These are phyloP conservation scores for Eruca vesicaria DNA, from an alignment of 441 rosid genomes.

Conservation along the genomic window DNA sequence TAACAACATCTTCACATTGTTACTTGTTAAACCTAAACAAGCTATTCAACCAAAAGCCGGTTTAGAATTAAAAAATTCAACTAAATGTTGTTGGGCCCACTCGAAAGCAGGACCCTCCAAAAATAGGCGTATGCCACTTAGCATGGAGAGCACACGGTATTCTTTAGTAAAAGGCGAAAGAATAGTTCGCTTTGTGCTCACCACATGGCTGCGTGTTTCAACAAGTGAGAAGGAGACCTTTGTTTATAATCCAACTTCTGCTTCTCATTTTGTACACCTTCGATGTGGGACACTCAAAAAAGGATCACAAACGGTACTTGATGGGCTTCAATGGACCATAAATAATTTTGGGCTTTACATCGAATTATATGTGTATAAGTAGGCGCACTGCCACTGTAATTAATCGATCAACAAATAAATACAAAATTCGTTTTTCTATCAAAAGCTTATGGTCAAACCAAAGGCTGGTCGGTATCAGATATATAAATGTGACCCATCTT, in stretches of 20 bases:
- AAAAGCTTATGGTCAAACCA: conserved; percentile 37
- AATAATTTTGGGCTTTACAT: neutral
- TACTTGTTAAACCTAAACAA: no score
- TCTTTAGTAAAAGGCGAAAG: conserved; percentile 81
- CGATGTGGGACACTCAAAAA: neutral
- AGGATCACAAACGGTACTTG: neutral
- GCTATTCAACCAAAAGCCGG: neutral
- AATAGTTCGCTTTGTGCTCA: conserved; percentile 70
- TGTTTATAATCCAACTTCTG: neutral
- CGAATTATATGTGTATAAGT: neutral
- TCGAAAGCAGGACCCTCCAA: conserved; percentile 1
- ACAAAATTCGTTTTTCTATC: neutral
- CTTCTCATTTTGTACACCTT: neutral
- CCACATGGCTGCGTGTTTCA: conserved; percentile 42
- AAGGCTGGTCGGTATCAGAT: conserved; percentile 55
- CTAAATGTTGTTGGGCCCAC: neutral
- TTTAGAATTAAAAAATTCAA: neutral
- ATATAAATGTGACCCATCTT: conserved; percentile 87
- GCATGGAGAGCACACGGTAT: conserved; percentile 46
- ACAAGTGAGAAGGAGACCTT: neutral
- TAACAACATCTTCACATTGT: no score
- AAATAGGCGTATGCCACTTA: neutral
- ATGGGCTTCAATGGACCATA: neutral
- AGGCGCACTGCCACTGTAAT: neutral
- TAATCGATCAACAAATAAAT: neutral